Conservation (phyloP, 1,284 basidiomycete genomes). For the Microbotryum silenes-acaulis region DNA sequence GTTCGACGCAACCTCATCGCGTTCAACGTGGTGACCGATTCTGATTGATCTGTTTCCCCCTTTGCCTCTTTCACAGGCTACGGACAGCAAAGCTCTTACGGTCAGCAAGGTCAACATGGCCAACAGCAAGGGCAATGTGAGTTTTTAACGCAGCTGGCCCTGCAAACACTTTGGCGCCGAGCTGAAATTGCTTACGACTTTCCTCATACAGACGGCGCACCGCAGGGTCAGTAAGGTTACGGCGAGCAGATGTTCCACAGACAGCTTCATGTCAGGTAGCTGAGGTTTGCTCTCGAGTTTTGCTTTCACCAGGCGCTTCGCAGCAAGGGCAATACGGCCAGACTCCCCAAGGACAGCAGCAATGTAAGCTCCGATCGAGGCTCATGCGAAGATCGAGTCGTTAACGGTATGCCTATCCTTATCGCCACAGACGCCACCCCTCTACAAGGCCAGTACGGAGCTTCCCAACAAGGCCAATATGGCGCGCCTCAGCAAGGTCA, state of each 20-base stretch:
- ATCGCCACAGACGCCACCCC: too few relatives aligned
- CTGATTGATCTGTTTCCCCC: too few relatives aligned
- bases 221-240: not conserved
- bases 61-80: too few relatives aligned
- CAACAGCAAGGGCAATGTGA: constrained; percentile 3
- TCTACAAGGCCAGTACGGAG: constrained; percentile 5
- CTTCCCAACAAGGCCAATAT: not conserved
- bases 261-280: too few relatives aligned
- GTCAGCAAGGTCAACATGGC: not conserved
- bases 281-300: constrained; percentile 1
- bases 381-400: too few relatives aligned
- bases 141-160: not conserved
- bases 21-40: too few relatives aligned
- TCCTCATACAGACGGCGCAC: too few relatives aligned
- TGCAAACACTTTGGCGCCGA: not conserved
- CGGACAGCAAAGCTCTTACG: too few relatives aligned
- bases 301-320: not conserved
- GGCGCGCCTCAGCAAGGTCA: not conserved
- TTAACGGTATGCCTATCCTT: too few relatives aligned
- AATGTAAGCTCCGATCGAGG: too few relatives aligned
- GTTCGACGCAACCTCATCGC: too few relatives aligned
- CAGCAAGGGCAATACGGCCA: constrained; percentile 8
- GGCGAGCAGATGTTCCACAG: not conserved
- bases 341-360: constrained; percentile 1
- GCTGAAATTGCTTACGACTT: too few relatives aligned